Evolutionary conservation across 257 asterid genomes (phyloP).

Genomic region (Solanum ossicruentum): DNA sequence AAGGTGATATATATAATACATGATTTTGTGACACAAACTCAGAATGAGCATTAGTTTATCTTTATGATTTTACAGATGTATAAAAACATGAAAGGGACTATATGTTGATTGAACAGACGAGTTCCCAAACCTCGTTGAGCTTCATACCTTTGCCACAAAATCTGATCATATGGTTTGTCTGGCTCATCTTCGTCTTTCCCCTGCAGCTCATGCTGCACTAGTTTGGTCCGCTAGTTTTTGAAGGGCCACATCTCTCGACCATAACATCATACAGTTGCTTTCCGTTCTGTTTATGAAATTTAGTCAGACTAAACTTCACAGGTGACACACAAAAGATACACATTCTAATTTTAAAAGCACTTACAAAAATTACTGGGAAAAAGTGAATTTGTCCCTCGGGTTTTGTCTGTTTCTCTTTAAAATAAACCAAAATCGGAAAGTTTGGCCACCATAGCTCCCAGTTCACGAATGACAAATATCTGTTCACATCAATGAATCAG

Average conservation of each 20-base stretch:
- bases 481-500: slow-evolving; percentile 8
- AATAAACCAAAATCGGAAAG: slow-evolving; percentile 83
- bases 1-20: not conserved
- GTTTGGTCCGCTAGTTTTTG: slow-evolving; percentile 71
- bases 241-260: slow-evolving; percentile 87
- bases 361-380: slow-evolving; percentile 90
- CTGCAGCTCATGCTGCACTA: slow-evolving; percentile 5
- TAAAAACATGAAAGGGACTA: not conserved
- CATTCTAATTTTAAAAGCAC: slow-evolving; percentile 1
- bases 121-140: not conserved
- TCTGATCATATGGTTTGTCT: not conserved
- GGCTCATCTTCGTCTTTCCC: not conserved
- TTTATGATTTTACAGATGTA: not conserved
- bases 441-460: slow-evolving; percentile 99
- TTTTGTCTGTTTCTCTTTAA: slow-evolving; percentile 84
- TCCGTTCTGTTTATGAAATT: slow-evolving; percentile 45
- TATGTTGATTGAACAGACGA: not conserved
- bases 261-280: slow-evolving; percentile 85
- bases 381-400: slow-evolving; percentile 85
- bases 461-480: slow-evolving; percentile 79
- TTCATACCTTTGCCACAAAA: slow-evolving; percentile 14
- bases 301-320: not conserved
- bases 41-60: not conserved
- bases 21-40: not conserved
- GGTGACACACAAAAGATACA: not conserved